Evolutionary conservation across 2,329 filamentous ascomycete species (phyloP), one percentile per base, ranked within the genome.

Genomic region (Exophiala mesophila): DNA sequence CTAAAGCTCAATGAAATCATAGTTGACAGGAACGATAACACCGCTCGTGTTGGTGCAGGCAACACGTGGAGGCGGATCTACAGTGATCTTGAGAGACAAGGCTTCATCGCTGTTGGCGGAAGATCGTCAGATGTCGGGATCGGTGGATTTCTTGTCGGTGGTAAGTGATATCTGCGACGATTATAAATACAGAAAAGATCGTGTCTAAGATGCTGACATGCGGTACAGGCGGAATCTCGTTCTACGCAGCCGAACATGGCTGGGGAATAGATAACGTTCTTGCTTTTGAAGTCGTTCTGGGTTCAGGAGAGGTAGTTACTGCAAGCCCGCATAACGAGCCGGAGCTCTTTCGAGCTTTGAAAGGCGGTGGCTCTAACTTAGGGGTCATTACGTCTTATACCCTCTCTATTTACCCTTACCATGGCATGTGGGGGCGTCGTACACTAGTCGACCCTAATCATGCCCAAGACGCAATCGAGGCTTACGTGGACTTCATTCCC

Each of bases 341-440:
- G 0, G 75, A 79, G 42, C 62, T 81, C 5, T 78, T 65, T 59
- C 64, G 63, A 49, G 73, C 71, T 0, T 65, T 80, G 3, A 71
- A 72, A 44, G 77, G 77, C 8, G 76, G 77, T 13, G 56, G 57
- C 3, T 70, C 71, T n/a, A 78, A 76, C 55, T 77, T 72, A 47
- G 76, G 74, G 31, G 65, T 75, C 48, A 44, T 50, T 30, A 50
- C 44, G 13, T 13, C 5, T 15, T 38, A n/a, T 38, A 38, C 23
- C n/a, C 13, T 26, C 17, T 15, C 17, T 3, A 38, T 28, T 15
- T 26, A 38, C 34, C 56, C 60, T 1, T 63, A 57, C 5, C 63
- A 62, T 9, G 21, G 58, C 2, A 57, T 72, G 39, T 68, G 66
- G 63, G 67, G 64, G 21, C 65, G 66, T 6, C 41, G 57, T 3